Percentiles rank a stretch among this genome's conserved stretches.
Conservation (phyloP, 306 rosid genomes). For the Vicia sativa region DNA sequence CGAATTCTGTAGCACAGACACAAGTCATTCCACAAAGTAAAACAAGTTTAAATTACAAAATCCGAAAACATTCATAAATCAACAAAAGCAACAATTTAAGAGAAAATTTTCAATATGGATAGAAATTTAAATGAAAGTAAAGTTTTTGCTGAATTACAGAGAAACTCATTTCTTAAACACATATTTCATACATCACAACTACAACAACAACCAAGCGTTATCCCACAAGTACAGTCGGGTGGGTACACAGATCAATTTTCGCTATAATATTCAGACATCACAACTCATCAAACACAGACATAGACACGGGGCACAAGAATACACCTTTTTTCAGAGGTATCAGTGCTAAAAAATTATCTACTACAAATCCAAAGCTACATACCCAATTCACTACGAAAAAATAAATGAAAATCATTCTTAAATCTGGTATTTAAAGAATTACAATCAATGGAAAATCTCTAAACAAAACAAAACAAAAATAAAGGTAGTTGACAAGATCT, state of each 20-base stretch:
- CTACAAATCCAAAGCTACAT: too few relatives aligned
- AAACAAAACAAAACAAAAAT: constrained; percentile 12
- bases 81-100: constrained; percentile 4
- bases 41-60: constrained; percentile 21
- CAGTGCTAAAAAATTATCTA: too few relatives aligned
- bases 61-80: constrained; percentile 18
- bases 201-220: too few relatives aligned
- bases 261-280: too few relatives aligned
- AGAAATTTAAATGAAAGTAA: constrained; percentile 6
- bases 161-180: neutral
- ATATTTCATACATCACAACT: constrained; percentile 17
- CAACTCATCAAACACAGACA: too few relatives aligned
- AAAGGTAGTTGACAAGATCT: constrained; percentile 30
- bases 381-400: neutral
- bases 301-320: too few relatives aligned
- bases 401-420: neutral
- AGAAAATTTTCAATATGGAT: neutral
- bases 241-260: too few relatives aligned
- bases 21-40: constrained; percentile 21
- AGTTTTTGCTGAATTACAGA: neutral
- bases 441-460: neutral
- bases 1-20: constrained; percentile 59
- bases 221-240: too few relatives aligned
- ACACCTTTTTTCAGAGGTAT: too few relatives aligned
- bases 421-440: constrained; percentile 6